These are phyloP conservation scores for Ambrosia trifida DNA, from an alignment of 129 eudicot genomes.

Conservation along the genomic window DNA sequence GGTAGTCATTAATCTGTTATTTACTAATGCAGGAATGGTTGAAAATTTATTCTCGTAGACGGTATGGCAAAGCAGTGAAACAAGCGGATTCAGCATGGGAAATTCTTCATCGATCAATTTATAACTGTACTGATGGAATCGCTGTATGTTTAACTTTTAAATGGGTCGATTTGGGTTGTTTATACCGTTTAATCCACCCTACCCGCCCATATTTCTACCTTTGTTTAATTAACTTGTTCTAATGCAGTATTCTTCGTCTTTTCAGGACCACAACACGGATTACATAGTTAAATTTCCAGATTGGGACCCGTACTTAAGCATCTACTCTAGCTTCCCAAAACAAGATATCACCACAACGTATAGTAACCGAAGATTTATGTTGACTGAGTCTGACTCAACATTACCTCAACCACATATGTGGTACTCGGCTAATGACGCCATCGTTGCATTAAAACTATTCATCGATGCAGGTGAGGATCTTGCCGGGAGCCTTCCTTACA, in stretches of 20 bases:
- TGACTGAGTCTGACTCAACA: slow-evolving; percentile 47
- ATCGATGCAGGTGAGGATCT: slow-evolving; percentile 72
- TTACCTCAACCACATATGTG: slow-evolving; percentile 82
- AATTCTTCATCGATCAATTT: slow-evolving; percentile 73
- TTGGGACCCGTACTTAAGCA: slow-evolving; percentile 71
- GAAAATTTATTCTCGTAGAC: slow-evolving; percentile 70
- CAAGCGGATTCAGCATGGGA: slow-evolving; percentile 83
- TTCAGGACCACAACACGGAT: slow-evolving; percentile 86
- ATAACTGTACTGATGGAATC: slow-evolving; percentile 85
- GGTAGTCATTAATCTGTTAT: neutral
- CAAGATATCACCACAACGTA: slow-evolving; percentile 25
- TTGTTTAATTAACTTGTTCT: neutral
- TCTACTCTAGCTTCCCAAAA: slow-evolving; percentile 25
- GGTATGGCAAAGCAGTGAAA: slow-evolving; percentile 74
- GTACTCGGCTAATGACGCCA: slow-evolving; percentile 66
- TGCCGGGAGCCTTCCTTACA: slow-evolving; percentile 72
- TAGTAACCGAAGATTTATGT: slow-evolving; percentile 44
- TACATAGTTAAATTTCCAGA: slow-evolving; percentile 88
- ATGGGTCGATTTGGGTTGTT: neutral
- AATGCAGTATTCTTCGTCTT: neutral
- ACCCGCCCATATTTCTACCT: neutral
- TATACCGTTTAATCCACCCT: neutral
- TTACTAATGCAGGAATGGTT: slow-evolving; percentile 74
- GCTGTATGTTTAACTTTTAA: slow-evolving; percentile 59
- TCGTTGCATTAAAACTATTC: slow-evolving; percentile 67